A percentile compares a stretch with the other conserved stretches of the same genome.
Evolutionary conservation across 139 green algal species (phyloP).

Genomic region (Mychonastes homosphaera): DNA sequence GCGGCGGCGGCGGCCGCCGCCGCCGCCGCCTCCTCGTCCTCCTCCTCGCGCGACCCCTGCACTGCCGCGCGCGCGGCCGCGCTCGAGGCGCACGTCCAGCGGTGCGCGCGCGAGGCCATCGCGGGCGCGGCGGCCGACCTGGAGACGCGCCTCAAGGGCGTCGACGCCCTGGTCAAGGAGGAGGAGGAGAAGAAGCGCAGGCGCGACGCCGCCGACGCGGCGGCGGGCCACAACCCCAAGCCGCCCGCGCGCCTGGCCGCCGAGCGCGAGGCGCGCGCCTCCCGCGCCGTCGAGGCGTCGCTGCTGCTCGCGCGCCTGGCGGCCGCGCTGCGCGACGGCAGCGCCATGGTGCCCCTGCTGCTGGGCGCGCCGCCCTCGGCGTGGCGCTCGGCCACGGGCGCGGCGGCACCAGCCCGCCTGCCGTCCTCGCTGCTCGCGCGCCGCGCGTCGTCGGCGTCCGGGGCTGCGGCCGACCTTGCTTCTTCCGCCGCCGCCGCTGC

Average conservation of each 20-base stretch:
- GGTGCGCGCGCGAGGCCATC: neutral
- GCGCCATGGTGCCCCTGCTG: constrained; percentile 20
- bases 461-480: neutral
- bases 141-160: too few species aligned
- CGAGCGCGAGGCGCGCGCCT: neutral
- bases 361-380: constrained; percentile 25
- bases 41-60: neutral
- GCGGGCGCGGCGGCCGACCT: too few species aligned
- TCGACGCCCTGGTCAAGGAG: too few species aligned
- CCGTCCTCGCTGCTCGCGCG: constrained; percentile 10
- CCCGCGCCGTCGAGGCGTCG: constrained; percentile 23
- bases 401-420: neutral
- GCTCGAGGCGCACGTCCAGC: constrained; percentile 29
- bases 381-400: constrained; percentile 13
- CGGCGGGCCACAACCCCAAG: too few species aligned
- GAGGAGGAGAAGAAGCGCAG: too few species aligned
- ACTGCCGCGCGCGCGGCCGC: neutral
- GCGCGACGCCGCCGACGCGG: too few species aligned
- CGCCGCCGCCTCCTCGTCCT: neutral
- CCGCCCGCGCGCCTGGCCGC: constrained; percentile 4
- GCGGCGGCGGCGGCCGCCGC: neutral
- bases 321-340: constrained; percentile 19
- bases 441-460: constrained; percentile 9
- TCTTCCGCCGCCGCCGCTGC: neutral
- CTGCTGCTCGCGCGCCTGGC: constrained; percentile 47